These are phyloP conservation scores for Epichloe glyceriae DNA, from an alignment of 2,329 filamentous ascomycete genomes.

Conservation along the genomic window DNA sequence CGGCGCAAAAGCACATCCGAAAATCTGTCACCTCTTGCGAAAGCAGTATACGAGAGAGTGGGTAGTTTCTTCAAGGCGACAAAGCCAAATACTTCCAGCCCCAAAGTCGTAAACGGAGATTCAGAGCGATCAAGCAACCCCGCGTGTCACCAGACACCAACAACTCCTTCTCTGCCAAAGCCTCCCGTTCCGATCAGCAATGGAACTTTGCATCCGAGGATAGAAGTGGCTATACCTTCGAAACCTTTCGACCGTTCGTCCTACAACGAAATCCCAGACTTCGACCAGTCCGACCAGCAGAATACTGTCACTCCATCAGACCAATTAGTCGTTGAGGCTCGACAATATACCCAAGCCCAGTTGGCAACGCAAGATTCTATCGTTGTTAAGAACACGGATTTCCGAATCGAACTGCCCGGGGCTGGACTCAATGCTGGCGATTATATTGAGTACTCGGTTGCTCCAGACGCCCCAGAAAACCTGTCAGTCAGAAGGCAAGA, in stretches of 20 bases:
- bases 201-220: conserved; percentile 15
- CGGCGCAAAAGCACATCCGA: conserved; percentile 22
- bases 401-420: conserved; percentile 36
- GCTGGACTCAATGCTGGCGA: conserved; percentile 38
- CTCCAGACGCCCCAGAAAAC: conserved; percentile 32
- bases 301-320: conserved; percentile 7
- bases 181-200: neutral
- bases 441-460: conserved; percentile 34
- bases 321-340: conserved; percentile 5
- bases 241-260: conserved; percentile 26
- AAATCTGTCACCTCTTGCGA: conserved; percentile 35
- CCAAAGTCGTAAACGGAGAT: conserved; percentile 25
- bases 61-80: conserved; percentile 27
- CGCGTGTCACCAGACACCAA: conserved; percentile 7
- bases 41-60: conserved; percentile 27
- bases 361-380: neutral
- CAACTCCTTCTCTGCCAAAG: neutral
- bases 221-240: conserved; percentile 36
- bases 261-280: conserved; percentile 21
- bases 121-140: conserved; percentile 10
- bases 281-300: conserved; percentile 8
- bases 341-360: conserved; percentile 7
- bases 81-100: conserved; percentile 18
- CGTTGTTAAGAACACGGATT: conserved; percentile 12
- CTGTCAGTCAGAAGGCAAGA: conserved; percentile 43